A percentile compares a stretch with the other conserved stretches of the same genome.
phyloP scores from a whole-genome alignment of 2,329 filamentous ascomycete genomes.

The Colletotrichum lupini region DNA sequence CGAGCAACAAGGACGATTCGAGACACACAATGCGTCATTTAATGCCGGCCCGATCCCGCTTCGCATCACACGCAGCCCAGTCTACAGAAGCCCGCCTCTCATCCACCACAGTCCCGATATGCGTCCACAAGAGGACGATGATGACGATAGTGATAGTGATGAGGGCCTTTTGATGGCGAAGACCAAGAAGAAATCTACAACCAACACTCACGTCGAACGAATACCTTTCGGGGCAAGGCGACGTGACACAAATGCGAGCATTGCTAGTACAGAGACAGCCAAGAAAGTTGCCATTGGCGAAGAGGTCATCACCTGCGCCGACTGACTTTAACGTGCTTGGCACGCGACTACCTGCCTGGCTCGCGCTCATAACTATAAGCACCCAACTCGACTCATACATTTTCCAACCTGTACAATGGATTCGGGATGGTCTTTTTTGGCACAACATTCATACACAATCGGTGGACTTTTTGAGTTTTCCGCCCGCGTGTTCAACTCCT shows the following conservation, averaged over 20 bases:
- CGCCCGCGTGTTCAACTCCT: not conserved
- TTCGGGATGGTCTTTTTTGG: not conserved
- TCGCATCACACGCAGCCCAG: conserved; percentile 27
- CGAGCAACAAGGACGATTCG: conserved; percentile 47
- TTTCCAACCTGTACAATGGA: conserved; percentile 17
- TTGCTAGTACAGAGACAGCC: conserved; percentile 72
- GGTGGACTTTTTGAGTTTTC: conserved; percentile 2
- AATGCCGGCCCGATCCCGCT: conserved; percentile 44
- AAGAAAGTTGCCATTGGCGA: conserved; percentile 55
- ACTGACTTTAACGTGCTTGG: not conserved
- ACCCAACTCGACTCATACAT: not conserved
- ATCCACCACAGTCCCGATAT: conserved; percentile 30
- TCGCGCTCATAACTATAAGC: not conserved
- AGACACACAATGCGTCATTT: conserved; percentile 31
- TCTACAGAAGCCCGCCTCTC: conserved; percentile 3
- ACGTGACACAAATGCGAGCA: conserved; percentile 70
- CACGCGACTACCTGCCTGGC: not conserved
- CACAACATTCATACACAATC: conserved; percentile 8
- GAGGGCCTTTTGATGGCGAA: conserved; percentile 66
- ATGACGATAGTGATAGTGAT: conserved; percentile 64
- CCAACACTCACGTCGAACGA: conserved; percentile 38
- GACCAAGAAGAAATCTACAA: conserved; percentile 55
- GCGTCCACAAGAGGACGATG: conserved; percentile 47
- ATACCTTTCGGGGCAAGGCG: conserved; percentile 55
- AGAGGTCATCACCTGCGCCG: conserved; percentile 9